Percentiles rank a stretch among this genome's conserved stretches.
These are phyloP conservation scores for Fusarium piperis DNA, from an alignment of 2,329 filamentous ascomycete species.

Conservation along the genomic window DNA sequence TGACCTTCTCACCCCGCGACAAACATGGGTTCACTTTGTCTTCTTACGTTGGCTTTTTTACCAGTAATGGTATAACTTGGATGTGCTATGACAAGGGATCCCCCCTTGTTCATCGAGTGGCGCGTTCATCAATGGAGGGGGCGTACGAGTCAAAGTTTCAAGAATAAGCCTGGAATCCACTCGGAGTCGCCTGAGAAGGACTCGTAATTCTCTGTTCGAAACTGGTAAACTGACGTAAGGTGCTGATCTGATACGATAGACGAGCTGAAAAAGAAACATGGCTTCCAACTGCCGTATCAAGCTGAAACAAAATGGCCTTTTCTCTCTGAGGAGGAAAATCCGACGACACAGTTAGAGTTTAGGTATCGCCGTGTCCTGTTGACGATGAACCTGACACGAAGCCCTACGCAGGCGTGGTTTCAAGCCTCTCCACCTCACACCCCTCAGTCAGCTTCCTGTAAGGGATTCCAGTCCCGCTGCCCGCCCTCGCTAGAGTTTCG, in stretches of 20 bases:
- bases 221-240: background rate
- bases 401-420: slow-evolving; percentile 22
- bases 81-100: background rate
- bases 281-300: background rate
- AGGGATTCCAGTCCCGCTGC: slow-evolving; percentile 5
- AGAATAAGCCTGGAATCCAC: background rate
- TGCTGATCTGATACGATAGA: background rate
- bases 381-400: slow-evolving; percentile 19
- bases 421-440: slow-evolving; percentile 2
- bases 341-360: background rate
- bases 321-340: background rate
- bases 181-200: background rate
- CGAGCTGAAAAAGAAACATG: background rate
- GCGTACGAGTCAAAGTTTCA: background rate
- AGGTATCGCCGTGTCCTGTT: background rate
- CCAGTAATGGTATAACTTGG: background rate
- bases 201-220: background rate
- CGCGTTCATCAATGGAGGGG: background rate
- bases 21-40: background rate
- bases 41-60: background rate
- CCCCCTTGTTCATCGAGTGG: background rate
- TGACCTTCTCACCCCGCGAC: background rate
- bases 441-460: background rate
- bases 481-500: background rate
- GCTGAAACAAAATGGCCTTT: background rate